Evolutionary conservation across 2,329 filamentous ascomycete genomes (phyloP), one percentile per base, ranked within the genome.

Genomic region (Chaetomium sp.): DNA sequence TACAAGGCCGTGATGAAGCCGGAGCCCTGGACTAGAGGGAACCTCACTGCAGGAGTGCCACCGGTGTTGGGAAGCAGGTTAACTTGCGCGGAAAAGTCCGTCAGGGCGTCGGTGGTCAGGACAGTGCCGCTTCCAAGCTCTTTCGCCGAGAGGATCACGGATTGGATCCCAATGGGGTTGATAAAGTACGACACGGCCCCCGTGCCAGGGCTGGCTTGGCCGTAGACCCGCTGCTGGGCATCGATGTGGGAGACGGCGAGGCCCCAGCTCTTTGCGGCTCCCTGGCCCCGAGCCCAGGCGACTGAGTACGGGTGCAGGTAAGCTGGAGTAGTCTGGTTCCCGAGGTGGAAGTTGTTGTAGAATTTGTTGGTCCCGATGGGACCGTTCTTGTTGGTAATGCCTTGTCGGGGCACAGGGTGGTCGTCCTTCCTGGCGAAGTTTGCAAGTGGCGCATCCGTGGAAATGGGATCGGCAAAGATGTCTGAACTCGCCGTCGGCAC

Each of bases 21-120:
- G 84, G 95, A 94, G 9, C 94, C 94, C 67, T 97, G 92, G 0
- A 95, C 84, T 6, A 96, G 68, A 0, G 91, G 91, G 61, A 95
- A 90, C 0, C 82, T 86, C 19, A 97, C 79, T 1, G 79, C 76
- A 0, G 86, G 80, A 1, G 75, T 69, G 6, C 79, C 76, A 2
- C 74, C 74, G n/a, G 70, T 66, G 27, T 76, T 73, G 2, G 78
- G 76, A 50, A 74, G 79, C 36, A 97, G 75, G 45, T 88, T 86
- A 46, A 90, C 82, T 60, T 89, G 84, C 11, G 73, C 79, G 38
- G 75, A 88, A 66, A 76, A 86, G 52, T 76, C 81, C 55, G 75
- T 85, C 61, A 79, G 69, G 62, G 71, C 74, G 68, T 81, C 76
- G 11, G 69, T 76, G 0, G 79, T 80, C 35, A 87, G 66, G 6